phyloP scores from a whole-genome alignment of 139 green algal species.

The Yamagishiella unicocca region DNA sequence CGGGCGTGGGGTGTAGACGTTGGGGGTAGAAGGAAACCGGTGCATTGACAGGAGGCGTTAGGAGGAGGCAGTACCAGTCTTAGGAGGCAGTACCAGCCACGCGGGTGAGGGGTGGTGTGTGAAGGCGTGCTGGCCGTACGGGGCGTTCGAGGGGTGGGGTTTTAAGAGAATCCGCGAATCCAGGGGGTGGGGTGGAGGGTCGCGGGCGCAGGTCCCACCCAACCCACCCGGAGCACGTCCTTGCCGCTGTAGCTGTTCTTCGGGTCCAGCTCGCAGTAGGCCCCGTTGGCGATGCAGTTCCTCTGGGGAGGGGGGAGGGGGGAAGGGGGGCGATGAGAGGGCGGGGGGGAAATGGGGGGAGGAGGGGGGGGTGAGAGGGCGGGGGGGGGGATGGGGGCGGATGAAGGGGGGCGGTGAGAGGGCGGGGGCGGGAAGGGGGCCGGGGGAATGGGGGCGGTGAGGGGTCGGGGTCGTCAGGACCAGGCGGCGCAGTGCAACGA shows the following conservation, averaged over 20 bases:
- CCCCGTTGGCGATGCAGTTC: slow-evolving; percentile 88
- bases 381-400: neutral
- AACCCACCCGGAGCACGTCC: slow-evolving; percentile 77
- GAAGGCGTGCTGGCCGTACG: neutral
- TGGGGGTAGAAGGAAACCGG: neutral
- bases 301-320: slow-evolving; percentile 59
- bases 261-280: slow-evolving; percentile 91
- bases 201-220: no score
- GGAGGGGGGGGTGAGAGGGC: neutral
- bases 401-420: neutral
- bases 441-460: neutral
- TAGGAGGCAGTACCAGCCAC: no score
- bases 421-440: neutral
- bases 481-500: neutral
- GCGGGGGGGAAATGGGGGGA: no score
- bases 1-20: no score
- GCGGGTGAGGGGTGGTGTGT: neutral
- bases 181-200: no score
- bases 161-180: no score
- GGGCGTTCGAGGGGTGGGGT: no score
- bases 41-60: neutral
- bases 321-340: neutral
- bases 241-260: slow-evolving; percentile 71
- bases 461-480: neutral
- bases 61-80: neutral